Conservation (phyloP, 2,329 filamentous ascomycete species). For the Phaeosphaeriaceae sp. region DNA sequence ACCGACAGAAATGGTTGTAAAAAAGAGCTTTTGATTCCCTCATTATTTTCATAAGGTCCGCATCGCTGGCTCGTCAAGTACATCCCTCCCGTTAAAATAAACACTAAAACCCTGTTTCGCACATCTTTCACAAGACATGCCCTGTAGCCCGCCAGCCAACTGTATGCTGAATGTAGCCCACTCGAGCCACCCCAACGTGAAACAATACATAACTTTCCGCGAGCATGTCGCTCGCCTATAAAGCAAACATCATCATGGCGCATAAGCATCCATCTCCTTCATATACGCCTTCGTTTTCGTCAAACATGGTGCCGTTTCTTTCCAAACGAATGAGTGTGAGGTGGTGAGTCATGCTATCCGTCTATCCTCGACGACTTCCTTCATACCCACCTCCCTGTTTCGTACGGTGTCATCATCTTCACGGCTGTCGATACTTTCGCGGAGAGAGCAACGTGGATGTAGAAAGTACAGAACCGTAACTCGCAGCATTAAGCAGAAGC, state of each 20-base stretch:
- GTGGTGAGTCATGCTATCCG: slow-evolving; percentile 11
- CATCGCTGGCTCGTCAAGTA: slow-evolving; percentile 28
- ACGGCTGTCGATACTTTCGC: slow-evolving; percentile 25
- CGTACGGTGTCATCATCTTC: slow-evolving; percentile 24
- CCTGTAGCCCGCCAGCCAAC: slow-evolving; percentile 11
- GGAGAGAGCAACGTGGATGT: slow-evolving; percentile 32
- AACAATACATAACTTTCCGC: slow-evolving; percentile 31
- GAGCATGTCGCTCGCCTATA: slow-evolving; percentile 27
- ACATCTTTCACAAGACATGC: slow-evolving; percentile 10
- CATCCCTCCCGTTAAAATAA: slow-evolving; percentile 24
- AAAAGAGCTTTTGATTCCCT: slow-evolving; percentile 50
- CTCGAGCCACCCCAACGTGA: slow-evolving; percentile 26
- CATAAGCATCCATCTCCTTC: slow-evolving; percentile 30
- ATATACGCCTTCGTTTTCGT: slow-evolving; percentile 38
- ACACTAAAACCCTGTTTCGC: slow-evolving; percentile 27
- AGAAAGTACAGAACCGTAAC: slow-evolving; percentile 47
- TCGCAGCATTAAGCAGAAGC: slow-evolving; percentile 37
- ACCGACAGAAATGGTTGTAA: neutral
- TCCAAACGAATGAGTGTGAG: slow-evolving; percentile 4
- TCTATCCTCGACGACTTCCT: neutral
- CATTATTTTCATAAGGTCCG: slow-evolving; percentile 42
- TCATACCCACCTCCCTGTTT: slow-evolving; percentile 7
- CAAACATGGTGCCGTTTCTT: slow-evolving; percentile 24
- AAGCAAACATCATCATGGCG: slow-evolving; percentile 37
- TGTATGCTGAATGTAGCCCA: slow-evolving; percentile 15